Evolutionary conservation across 75 land plant genomes (phyloP).

Genomic region (Sequoia sempervirens): DNA sequence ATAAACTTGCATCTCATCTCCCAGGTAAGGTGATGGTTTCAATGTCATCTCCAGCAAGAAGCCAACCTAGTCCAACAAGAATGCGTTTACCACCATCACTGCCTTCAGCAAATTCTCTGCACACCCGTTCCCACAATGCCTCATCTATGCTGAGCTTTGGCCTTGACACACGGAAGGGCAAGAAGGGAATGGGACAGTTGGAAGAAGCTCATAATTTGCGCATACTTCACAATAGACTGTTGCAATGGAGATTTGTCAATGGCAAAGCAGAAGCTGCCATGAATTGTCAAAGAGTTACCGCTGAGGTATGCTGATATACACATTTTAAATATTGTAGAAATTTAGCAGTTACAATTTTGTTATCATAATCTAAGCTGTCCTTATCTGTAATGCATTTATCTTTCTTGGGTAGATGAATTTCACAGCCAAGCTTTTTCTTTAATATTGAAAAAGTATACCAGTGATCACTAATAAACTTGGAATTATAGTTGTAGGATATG

Average conservation of each 20-base stretch:
- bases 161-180: slow-evolving; percentile 62
- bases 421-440: background rate
- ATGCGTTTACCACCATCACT: slow-evolving; percentile 40
- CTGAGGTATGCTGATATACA: slow-evolving; percentile 56
- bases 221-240: slow-evolving; percentile 65
- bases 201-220: slow-evolving; percentile 85
- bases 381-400: background rate
- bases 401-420: background rate
- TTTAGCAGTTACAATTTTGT: background rate
- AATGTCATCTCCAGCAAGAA: slow-evolving; percentile 37
- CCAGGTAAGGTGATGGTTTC: slow-evolving; percentile 6
- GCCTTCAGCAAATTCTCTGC: slow-evolving; percentile 17
- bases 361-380: background rate
- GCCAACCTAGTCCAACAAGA: slow-evolving; percentile 62
- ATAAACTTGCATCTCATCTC: background rate
- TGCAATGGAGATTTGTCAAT: slow-evolving; percentile 95
- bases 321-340: background rate
- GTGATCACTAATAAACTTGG: background rate
- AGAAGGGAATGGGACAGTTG: slow-evolving; percentile 56
- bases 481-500: background rate
- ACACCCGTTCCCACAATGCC: slow-evolving; percentile 27
- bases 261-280: slow-evolving; percentile 60
- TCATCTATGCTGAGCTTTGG: slow-evolving; percentile 57
- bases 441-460: background rate
- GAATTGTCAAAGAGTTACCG: slow-evolving; percentile 43